Conservation (phyloP, 164 flowering plant genomes). For the Paratinospora sagittata region DNA sequence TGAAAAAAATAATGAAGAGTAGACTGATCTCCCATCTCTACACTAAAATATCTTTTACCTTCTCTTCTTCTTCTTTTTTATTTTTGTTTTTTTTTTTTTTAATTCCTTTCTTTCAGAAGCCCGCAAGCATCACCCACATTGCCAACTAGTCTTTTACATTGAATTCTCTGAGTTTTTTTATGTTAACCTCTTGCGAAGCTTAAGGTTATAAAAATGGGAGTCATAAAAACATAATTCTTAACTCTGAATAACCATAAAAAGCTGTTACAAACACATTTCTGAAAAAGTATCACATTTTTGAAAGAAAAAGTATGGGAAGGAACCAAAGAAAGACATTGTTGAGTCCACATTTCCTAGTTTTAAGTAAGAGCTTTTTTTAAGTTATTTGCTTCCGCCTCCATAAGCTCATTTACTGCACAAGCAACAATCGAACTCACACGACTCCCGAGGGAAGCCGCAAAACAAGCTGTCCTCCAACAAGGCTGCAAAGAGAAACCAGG, state of each 20-base stretch:
- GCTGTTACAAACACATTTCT: not conserved
- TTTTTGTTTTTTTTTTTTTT: too few species aligned
- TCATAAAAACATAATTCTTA: not conserved
- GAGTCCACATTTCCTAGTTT: not conserved
- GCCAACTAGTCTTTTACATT: too few species aligned
- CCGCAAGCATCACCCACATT: too few species aligned
- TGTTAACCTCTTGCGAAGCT: not conserved
- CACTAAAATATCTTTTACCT: too few species aligned
- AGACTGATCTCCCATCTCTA: too few species aligned
- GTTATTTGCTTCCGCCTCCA: not conserved
- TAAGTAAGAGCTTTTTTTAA: not conserved
- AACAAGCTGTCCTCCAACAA: conserved; percentile 49
- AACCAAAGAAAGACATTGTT: not conserved
- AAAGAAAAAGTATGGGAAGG: not conserved
- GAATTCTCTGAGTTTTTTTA: not conserved
- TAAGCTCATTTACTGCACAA: conserved; percentile 3
- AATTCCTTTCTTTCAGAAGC: too few species aligned
- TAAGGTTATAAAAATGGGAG: not conserved
- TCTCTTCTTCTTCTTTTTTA: too few species aligned
- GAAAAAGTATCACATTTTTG: too few species aligned
- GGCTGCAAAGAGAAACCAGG: conserved; percentile 21
- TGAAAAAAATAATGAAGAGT: too few species aligned
- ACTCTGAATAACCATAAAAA: not conserved
- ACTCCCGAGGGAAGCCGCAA: conserved; percentile 50
- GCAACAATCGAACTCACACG: conserved; percentile 24